These are phyloP conservation scores for Erucastrum elatum DNA, from an alignment of 345 rosid species.

Conservation along the genomic window DNA sequence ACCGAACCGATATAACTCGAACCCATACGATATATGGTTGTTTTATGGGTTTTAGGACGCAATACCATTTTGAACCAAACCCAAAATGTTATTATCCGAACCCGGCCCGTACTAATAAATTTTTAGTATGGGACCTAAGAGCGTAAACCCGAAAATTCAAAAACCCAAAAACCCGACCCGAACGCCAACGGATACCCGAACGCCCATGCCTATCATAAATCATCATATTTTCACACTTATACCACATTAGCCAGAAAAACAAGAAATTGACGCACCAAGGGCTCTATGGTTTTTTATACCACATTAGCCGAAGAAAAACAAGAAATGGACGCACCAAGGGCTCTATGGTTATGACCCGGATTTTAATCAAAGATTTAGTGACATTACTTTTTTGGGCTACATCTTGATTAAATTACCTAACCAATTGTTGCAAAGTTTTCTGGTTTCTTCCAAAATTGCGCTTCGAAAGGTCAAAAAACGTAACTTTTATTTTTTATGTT, in stretches of 20 bases:
- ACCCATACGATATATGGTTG: too few relatives aligned
- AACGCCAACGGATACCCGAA: too few relatives aligned
- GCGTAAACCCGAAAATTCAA: too few relatives aligned
- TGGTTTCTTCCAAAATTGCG: neutral
- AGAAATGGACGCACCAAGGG: neutral
- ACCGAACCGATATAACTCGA: too few relatives aligned
- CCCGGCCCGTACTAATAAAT: too few relatives aligned
- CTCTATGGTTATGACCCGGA: neutral
- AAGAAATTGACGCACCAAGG: neutral
- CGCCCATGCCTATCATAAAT: neutral
- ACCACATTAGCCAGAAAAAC: neutral
- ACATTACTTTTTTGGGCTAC: neutral
- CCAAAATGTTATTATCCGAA: too few relatives aligned
- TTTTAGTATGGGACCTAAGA: too few relatives aligned
- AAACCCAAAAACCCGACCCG: too few relatives aligned
- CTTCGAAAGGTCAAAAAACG: neutral
- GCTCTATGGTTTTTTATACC: neutral
- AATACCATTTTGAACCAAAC: too few relatives aligned
- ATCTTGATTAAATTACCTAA: too few relatives aligned
- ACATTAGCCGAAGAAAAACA: neutral
- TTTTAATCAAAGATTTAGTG: neutral
- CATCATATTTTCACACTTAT: neutral
- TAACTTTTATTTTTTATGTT: neutral
- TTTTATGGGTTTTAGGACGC: too few relatives aligned
- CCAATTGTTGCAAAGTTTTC: too few relatives aligned